A percentile compares a stretch with the other conserved stretches of the same genome.
Conservation (phyloP, 2,329 filamentous ascomycete species). For the Amylocarpus encephaloides region DNA sequence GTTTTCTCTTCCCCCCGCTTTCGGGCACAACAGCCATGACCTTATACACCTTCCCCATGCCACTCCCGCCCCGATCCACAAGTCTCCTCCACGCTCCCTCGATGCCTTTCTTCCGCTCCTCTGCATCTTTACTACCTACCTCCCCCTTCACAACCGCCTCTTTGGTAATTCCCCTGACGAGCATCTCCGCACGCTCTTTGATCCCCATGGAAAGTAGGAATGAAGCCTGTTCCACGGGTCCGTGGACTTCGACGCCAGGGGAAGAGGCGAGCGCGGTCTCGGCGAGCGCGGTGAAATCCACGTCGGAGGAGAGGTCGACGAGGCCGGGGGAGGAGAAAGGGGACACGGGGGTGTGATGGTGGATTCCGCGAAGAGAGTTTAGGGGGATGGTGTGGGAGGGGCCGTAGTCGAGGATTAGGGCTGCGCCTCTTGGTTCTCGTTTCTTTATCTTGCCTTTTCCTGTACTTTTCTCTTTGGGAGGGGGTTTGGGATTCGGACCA, state of each 20-base stretch:
- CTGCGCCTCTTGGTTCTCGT: slow-evolving; percentile 52
- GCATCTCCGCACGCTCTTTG: slow-evolving; percentile 62
- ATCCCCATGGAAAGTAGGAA: slow-evolving; percentile 83
- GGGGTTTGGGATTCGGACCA: slow-evolving; percentile 45
- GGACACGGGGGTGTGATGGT: slow-evolving; percentile 66
- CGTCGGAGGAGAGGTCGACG: slow-evolving; percentile 86
- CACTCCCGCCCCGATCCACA: slow-evolving; percentile 72
- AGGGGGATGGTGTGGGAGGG: slow-evolving; percentile 70
- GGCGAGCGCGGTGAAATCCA: slow-evolving; percentile 83
- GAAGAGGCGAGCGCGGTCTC: slow-evolving; percentile 73
- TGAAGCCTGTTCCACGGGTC: slow-evolving; percentile 76
- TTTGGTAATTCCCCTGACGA: slow-evolving; percentile 44
- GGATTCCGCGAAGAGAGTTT: slow-evolving; percentile 87
- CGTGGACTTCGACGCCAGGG: slow-evolving; percentile 81
- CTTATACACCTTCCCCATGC: slow-evolving; percentile 95
- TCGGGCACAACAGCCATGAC: slow-evolving; percentile 85
- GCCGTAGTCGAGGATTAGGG: slow-evolving; percentile 94
- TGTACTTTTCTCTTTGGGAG: too few relatives aligned
- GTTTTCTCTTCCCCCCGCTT: slow-evolving; percentile 64
- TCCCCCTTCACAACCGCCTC: not conserved
- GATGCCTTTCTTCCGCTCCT: slow-evolving; percentile 53
- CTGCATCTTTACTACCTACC: slow-evolving; percentile 27
- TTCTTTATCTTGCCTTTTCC: too few relatives aligned
- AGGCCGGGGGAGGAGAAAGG: slow-evolving; percentile 75
- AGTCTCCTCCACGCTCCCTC: slow-evolving; percentile 73